These are phyloP conservation scores for Halenospora varia DNA, from an alignment of 495 filamentous ascomycete species.

Conservation along the genomic window DNA sequence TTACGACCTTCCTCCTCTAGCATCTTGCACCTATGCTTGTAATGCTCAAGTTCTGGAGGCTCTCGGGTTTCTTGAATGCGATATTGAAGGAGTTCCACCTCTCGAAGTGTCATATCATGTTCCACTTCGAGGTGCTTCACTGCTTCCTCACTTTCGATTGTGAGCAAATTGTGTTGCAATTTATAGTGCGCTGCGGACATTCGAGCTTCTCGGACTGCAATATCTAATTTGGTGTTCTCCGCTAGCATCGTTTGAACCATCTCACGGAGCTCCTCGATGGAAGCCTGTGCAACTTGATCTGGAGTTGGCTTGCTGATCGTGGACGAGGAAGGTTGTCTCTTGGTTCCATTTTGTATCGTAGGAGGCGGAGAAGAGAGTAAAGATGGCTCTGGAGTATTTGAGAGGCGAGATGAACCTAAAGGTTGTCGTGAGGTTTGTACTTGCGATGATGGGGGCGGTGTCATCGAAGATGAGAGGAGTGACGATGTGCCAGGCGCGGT, in stretches of 20 bases:
- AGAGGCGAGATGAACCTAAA: constrained; percentile 30
- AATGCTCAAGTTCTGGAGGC: constrained; percentile 42
- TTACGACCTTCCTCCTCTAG: constrained; percentile 60
- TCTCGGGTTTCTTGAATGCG: constrained; percentile 37
- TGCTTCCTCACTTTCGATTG: constrained; percentile 81
- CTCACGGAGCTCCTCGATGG: constrained; percentile 51
- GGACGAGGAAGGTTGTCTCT: constrained; percentile 45
- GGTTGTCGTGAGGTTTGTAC: constrained; percentile 13
- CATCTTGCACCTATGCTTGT: constrained; percentile 41
- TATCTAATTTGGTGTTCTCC: constrained; percentile 55
- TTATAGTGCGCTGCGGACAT: constrained; percentile 89
- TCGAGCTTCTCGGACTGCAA: constrained; percentile 58
- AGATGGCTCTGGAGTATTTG: constrained; percentile 40
- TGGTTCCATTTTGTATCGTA: constrained; percentile 45
- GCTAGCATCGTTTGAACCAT: constrained; percentile 49
- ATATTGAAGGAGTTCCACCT: constrained; percentile 77
- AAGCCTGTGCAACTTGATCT: constrained; percentile 61
- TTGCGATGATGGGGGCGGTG: constrained; percentile 74
- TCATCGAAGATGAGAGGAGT: constrained; percentile 47
- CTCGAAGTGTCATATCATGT: constrained; percentile 84
- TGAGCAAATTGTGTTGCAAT: constrained; percentile 82
- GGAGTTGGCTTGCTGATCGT: constrained; percentile 50
- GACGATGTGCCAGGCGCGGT: constrained; percentile 12
- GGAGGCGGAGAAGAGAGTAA: constrained; percentile 52
- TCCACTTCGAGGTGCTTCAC: constrained; percentile 87